phyloP scores from a whole-genome alignment of 768 basidiomycete species.

The Tulasnella sp. region DNA sequence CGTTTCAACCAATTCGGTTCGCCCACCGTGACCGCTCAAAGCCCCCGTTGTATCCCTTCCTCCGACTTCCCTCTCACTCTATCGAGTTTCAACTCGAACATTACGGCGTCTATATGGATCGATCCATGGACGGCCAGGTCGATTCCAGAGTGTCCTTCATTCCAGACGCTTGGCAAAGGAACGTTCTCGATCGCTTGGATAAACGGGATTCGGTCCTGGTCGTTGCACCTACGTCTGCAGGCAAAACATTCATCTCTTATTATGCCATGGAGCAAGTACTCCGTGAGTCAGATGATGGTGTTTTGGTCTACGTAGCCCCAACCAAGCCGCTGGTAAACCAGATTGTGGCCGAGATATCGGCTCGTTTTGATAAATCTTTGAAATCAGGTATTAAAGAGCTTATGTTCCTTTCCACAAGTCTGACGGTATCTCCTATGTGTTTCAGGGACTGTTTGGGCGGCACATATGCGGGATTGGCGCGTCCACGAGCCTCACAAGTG shows the following conservation, averaged over 20 bases:
- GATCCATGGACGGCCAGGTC: conserved; percentile 58
- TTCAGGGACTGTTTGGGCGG: conserved; percentile 57
- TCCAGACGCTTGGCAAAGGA: conserved; percentile 68
- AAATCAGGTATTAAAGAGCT: conserved; percentile 38
- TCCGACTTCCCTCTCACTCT: conserved; percentile 55
- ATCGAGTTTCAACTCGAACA: conserved; percentile 61
- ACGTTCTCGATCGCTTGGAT: conserved; percentile 63
- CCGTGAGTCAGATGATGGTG: conserved; percentile 57
- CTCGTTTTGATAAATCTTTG: conserved; percentile 56
- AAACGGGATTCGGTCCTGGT: conserved; percentile 56
- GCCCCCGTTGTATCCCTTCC: conserved; percentile 45
- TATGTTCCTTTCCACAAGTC: not conserved
- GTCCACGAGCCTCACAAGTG: conserved; percentile 61
- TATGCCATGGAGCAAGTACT: conserved; percentile 73
- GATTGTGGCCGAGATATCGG: conserved; percentile 59
- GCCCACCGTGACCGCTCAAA: conserved; percentile 37
- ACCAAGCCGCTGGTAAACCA: conserved; percentile 72
- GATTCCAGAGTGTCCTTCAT: conserved; percentile 59
- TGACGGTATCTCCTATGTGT: not conserved
- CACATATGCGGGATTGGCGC: conserved; percentile 62
- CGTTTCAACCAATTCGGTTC: conserved; percentile 5
- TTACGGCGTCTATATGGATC: conserved; percentile 69
- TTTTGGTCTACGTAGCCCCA: conserved; percentile 69
- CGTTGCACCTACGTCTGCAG: conserved; percentile 40
- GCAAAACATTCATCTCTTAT: conserved; percentile 73